Evolutionary conservation across 2,329 filamentous ascomycete genomes (phyloP), one percentile per base, ranked within the genome.

Genomic region (Calonectria crousiana): DNA sequence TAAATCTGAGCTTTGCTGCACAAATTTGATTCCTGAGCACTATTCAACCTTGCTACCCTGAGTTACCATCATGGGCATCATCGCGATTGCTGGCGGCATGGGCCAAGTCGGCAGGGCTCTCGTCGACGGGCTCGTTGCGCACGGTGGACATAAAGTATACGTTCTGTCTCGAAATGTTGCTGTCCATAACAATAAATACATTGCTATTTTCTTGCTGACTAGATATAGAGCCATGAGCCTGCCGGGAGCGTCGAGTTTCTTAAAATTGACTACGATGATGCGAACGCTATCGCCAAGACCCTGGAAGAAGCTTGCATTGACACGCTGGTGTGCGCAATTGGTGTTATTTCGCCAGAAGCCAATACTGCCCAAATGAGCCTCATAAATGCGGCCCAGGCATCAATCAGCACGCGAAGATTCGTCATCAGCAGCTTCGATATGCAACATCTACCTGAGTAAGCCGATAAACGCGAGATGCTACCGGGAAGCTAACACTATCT

Each of bases 391-490:
- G 72, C 78, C 4, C 56, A 71, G 8, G n/a, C 41, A 2, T 78
- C 76, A 3, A 1, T 16, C 1, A 38, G 44, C 1, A 78, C 75
- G 0, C 28, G 71, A 14, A 51, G 78, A 47, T 80, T 79, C 11
- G 72, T 79, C 3, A 74, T 80, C 1, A 78, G 76, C 20, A 76
- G 78, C 36, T 80, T 73, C 1, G 78, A 80, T 41, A 76, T 79
- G 75, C 20, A 75, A 0, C 78, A 82, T 23, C 65, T 74, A 1
- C 72, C 71, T 30, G 73, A 79, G 78, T 79, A 72, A 67, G 44
- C 0, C 13, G 11, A 3, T 0, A 2, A 0, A 1, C 0, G 0
- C 0, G 14, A 2, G 1, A 0, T n/a, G 8, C 14, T 26, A 3
- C 6, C 0, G 0, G 1, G 3, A 0, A 2, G 53, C 74, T n/a